Evolutionary conservation across 768 basidiomycete genomes (phyloP).

Genomic region (Auricularia heimuer): DNA sequence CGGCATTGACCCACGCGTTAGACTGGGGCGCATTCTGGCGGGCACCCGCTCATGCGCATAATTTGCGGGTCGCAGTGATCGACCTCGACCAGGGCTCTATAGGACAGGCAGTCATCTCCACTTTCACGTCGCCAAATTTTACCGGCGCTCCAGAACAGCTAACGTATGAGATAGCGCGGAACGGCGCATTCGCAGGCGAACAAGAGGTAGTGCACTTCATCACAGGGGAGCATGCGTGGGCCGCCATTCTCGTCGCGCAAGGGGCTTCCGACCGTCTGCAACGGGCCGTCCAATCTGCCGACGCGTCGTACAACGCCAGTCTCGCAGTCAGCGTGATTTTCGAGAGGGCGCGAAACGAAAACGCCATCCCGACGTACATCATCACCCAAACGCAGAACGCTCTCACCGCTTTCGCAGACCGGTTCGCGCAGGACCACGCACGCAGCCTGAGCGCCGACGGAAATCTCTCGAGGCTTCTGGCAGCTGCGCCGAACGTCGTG

Average conservation of each 20-base stretch:
- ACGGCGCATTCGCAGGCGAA: conserved; percentile 36
- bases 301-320: conserved; percentile 39
- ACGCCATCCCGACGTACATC: conserved; percentile 19
- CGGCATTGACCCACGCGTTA: background rate
- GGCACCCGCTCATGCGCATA: conserved; percentile 26
- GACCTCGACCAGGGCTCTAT: conserved; percentile 52
- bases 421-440: conserved; percentile 26
- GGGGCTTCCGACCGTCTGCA: conserved; percentile 19
- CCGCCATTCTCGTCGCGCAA: conserved; percentile 34
- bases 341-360: conserved; percentile 46
- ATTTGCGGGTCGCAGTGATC: conserved; percentile 47
- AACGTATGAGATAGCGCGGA: conserved; percentile 35
- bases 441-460: conserved; percentile 16
- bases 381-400: background rate
- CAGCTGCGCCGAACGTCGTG: conserved; percentile 40
- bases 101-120: conserved; percentile 35
- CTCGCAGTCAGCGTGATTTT: conserved; percentile 39
- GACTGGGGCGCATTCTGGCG: conserved; percentile 50
- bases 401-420: background rate
- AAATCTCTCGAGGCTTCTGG: conserved; percentile 29
- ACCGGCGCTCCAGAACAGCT: conserved; percentile 24
- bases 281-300: conserved; percentile 12
- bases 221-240: conserved; percentile 43
- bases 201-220: conserved; percentile 34
- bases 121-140: conserved; percentile 20